Base-by-base conservation (phyloP, 352 stramenopile species). In the Phytophthora multivora region DNA sequence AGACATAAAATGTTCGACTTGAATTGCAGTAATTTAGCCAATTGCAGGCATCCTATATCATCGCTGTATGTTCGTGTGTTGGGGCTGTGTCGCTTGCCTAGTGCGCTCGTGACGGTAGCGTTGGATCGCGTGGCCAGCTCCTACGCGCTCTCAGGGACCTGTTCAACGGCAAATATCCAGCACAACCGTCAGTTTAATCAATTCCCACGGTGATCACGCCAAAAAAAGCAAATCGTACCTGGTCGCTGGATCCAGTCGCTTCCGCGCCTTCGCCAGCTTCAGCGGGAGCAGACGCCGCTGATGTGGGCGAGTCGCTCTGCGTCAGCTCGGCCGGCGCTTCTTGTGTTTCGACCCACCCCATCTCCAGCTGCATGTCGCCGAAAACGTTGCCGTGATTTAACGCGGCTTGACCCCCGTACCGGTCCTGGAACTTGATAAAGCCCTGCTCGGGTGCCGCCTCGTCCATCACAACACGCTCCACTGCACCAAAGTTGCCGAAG, bases 401-500 rank as follows among this genome's bases (percentile, higher is more conserved):
- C 39, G 84, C 87, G 9, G 82, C 73, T 48, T 96, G 83, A 8
- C 79, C 87, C 3, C 69, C 71, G 57, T 92, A 93, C 23, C 87
- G 79, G 50, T 96, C 85, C 39, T 89, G 74, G 48, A 96, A 96
- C 66, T 96, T 92, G 66, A 96, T 90, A 47, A 81, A 94, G 7
- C 75, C 81, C 41, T 73, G 73, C 15, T 71, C 65, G 7, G 73
- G 69, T 19, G 61, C 42, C 15, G 54, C 49, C 26, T 76, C 70
- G 31, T 89, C 83, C 57, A 93, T 69, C 39, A 91, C 79, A 16
- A 96, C 87, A 13, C 73, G 70, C 57, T 93, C 85, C 10, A 96
- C 81, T 4, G 73, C 70, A n/a, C 87, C 87, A 75, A 93, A 96
- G 47, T 87, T 87, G 57, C 81, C 83, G 72, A 96, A 96, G 47